Conservation (phyloP, 148 eudicot genomes). For the Nyssa sinensis region DNA sequence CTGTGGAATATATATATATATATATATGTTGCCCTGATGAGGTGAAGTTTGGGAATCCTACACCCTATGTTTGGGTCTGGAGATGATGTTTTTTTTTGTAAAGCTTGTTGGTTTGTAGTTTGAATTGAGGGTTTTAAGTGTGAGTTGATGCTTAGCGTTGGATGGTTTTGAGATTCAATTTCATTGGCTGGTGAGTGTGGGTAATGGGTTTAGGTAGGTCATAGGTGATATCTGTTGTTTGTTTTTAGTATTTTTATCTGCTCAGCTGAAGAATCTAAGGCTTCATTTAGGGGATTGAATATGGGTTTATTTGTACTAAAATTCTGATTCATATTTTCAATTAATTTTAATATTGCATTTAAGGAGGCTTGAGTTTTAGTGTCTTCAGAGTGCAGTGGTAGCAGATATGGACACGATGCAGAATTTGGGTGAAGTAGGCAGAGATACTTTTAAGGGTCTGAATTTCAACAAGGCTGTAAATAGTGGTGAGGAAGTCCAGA, state of each 20-base stretch:
- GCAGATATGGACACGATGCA: no score
- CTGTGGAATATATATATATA: no score
- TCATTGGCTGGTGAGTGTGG: not conserved
- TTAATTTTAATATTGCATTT: constrained; percentile 1
- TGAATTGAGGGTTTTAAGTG: not conserved
- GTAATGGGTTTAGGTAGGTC: not conserved
- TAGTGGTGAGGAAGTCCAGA: no score
- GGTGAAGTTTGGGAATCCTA: not conserved
- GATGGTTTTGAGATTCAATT: not conserved
- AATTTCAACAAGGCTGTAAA: no score
- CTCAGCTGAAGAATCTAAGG: constrained; percentile 1
- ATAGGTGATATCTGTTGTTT: not conserved
- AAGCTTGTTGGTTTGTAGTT: not conserved
- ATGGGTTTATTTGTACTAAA: not conserved
- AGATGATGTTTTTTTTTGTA: not conserved
- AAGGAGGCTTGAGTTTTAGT: not conserved
- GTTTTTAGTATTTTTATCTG: not conserved
- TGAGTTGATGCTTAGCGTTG: not conserved
- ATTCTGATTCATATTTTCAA: not conserved
- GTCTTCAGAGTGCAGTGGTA: constrained; percentile 7
- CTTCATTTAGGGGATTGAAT: constrained; percentile 14
- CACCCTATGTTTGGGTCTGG: not conserved
- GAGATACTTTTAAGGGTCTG: no score
- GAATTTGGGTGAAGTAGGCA: no score
- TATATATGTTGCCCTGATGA: not conserved